Evolutionary conservation across 1,284 basidiomycete genomes (phyloP).

Genomic region (Veloporphyrellus conicus): DNA sequence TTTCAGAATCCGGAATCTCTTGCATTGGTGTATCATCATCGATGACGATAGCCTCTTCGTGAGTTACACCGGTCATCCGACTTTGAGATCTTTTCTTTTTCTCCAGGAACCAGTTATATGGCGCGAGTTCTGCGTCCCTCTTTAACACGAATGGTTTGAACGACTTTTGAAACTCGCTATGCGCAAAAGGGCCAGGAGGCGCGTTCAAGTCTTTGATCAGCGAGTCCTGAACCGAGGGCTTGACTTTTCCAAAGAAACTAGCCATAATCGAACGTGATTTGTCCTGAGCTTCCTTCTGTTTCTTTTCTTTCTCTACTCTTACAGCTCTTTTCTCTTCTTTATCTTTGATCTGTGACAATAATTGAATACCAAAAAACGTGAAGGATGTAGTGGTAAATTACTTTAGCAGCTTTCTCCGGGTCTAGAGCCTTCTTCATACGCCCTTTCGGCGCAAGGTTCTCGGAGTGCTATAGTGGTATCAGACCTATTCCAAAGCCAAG

Average conservation of each 20-base stretch:
- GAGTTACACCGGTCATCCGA: constrained; percentile 22
- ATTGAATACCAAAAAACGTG: constrained; percentile 4
- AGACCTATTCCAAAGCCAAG: neutral
- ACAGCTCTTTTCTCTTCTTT: constrained; percentile 60
- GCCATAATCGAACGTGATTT: constrained; percentile 73
- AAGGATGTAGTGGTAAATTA: constrained; percentile 25
- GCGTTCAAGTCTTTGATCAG: constrained; percentile 33
- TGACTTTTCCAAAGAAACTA: constrained; percentile 67
- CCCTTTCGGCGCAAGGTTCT: constrained; percentile 22
- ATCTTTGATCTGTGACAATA: constrained; percentile 54
- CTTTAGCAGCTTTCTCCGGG: constrained; percentile 60
- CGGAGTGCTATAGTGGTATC: constrained; percentile 16
- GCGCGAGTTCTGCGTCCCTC: constrained; percentile 67
- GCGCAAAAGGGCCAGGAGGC: constrained; percentile 40
- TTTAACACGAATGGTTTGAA: constrained; percentile 78
- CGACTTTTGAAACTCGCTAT: constrained; percentile 64
- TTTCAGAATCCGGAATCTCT: constrained; percentile 20
- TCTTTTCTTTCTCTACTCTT: constrained; percentile 55
- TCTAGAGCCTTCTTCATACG: constrained; percentile 52
- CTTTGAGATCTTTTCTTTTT: constrained; percentile 29
- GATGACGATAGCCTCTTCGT: constrained; percentile 51
- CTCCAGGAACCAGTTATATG: constrained; percentile 61
- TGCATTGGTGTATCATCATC: constrained; percentile 39
- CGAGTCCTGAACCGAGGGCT: constrained; percentile 31
- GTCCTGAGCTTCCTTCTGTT: constrained; percentile 60